Conservation (phyloP, 169 alveolate genomes). For the Eimeria falciformis region DNA sequence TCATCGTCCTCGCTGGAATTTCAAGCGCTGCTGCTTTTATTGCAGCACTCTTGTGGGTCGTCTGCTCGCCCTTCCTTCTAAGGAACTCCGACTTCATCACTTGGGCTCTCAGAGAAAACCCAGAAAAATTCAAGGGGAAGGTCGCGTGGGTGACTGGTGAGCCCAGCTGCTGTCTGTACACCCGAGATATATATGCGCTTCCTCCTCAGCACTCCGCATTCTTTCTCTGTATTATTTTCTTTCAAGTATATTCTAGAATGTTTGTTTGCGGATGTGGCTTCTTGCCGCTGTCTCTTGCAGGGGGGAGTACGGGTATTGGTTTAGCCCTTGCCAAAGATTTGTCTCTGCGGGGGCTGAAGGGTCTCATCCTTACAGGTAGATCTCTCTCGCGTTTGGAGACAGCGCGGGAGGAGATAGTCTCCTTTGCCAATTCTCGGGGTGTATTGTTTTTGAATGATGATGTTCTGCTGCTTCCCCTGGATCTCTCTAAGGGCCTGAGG, state of each 20-base stretch:
- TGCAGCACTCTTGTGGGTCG: not conserved
- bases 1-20: not conserved
- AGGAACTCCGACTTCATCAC: not conserved
- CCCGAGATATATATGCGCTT: not conserved
- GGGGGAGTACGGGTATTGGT: not conserved
- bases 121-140: not conserved
- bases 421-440: not conserved
- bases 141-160: conserved; percentile 2
- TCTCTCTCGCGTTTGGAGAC: not conserved
- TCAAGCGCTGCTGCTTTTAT: not conserved
- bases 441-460: not conserved
- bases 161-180: not conserved
- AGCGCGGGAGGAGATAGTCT: not conserved
- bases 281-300: not conserved
- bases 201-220: not conserved
- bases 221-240: not conserved
- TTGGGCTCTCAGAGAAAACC: not conserved
- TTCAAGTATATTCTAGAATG: not conserved
- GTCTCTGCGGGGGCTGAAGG: not conserved
- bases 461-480: conserved; percentile 4
- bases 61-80: not conserved
- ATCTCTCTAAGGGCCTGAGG: not conserved
- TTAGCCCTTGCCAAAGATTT: not conserved
- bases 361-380: not conserved
- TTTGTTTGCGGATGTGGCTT: not conserved